Conservation (phyloP, 2,329 filamentous ascomycete genomes). For the Botrytis pseudocinerea region DNA sequence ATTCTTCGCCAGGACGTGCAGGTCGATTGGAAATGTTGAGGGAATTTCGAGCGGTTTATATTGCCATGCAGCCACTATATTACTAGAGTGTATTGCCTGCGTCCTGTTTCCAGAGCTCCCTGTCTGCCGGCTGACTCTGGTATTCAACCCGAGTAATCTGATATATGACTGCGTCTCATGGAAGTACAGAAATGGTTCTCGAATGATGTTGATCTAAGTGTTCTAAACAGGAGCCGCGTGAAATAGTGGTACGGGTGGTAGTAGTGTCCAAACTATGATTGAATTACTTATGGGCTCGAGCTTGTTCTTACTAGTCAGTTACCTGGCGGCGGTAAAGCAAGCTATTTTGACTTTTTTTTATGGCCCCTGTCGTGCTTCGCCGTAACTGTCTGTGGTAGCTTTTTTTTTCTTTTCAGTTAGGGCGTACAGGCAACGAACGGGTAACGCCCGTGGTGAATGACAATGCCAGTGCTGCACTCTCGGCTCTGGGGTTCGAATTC, state of each 20-base stretch:
- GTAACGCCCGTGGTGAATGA: slow-evolving; percentile 5
- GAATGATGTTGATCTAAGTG: slow-evolving; percentile 5
- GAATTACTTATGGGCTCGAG: slow-evolving; percentile 1
- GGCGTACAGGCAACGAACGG: slow-evolving; percentile 4
- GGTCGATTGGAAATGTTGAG: neutral
- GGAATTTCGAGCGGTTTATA: neutral
- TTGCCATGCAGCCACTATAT: slow-evolving; percentile 11
- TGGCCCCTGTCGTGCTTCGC: slow-evolving; percentile 7
- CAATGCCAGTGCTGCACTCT: neutral
- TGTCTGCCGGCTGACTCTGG: neutral
- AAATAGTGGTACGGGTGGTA: neutral
- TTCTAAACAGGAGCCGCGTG: neutral
- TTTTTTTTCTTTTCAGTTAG: neutral
- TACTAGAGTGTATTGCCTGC: neutral
- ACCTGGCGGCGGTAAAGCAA: slow-evolving; percentile 19
- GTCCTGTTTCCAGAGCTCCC: neutral
- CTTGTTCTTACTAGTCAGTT: slow-evolving; percentile 9
- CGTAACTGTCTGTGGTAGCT: slow-evolving; percentile 1
- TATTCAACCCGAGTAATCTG: slow-evolving; percentile 2
- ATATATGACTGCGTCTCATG: neutral
- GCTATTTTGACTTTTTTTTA: slow-evolving; percentile 21
- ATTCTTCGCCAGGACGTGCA: neutral
- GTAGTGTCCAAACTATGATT: slow-evolving; percentile 9
- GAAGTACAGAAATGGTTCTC: neutral
- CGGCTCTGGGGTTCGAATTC: slow-evolving; percentile 9